These are phyloP conservation scores for Perkinsus chesapeaki DNA, from an alignment of 169 alveolate species.

Conservation along the genomic window DNA sequence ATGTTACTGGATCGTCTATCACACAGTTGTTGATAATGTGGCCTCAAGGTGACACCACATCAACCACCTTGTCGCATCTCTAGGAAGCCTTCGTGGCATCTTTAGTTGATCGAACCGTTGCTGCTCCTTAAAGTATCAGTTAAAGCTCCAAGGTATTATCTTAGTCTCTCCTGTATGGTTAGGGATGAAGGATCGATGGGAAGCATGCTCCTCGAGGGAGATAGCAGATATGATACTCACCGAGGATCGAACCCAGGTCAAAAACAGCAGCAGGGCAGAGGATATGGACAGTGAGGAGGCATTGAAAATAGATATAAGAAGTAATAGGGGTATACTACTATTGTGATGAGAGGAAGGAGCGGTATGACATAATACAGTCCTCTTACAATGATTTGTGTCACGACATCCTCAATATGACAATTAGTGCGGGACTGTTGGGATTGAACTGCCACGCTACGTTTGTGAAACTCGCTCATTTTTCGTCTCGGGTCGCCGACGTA, in stretches of 20 bases:
- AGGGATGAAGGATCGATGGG: neutral
- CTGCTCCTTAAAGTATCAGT: too few relatives aligned
- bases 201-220: neutral
- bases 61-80: too few relatives aligned
- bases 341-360: neutral
- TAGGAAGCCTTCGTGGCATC: too few relatives aligned
- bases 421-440: neutral
- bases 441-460: neutral
- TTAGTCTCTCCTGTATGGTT: neutral
- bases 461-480: neutral
- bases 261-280: neutral
- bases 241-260: neutral
- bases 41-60: too few relatives aligned
- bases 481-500: too few relatives aligned
- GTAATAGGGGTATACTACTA: neutral
- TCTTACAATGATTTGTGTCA: too few relatives aligned
- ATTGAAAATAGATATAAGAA: neutral
- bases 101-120: too few relatives aligned
- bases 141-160: too few relatives aligned
- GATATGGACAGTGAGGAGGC: neutral
- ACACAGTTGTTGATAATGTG: too few relatives aligned
- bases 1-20: too few relatives aligned
- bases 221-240: neutral
- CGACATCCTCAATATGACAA: too few relatives aligned
- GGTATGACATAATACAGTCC: too few relatives aligned